Percentiles rank a stretch among this genome's conserved stretches.
phyloP scores from a whole-genome alignment of 495 filamentous ascomycete species.

The Trichoderma virens region DNA sequence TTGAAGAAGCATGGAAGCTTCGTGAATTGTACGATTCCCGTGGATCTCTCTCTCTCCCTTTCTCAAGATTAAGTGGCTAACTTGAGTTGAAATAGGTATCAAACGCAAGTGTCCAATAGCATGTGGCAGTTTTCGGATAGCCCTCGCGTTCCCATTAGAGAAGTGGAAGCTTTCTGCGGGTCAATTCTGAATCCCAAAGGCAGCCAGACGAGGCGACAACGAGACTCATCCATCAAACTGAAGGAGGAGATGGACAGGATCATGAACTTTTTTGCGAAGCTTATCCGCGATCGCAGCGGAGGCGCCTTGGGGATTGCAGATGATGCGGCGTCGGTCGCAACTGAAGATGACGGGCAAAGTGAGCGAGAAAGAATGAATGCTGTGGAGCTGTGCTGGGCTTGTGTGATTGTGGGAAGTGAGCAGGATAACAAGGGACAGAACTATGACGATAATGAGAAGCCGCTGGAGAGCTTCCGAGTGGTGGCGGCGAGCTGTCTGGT shows the following conservation, averaged over 20 bases:
- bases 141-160: constrained; percentile 48
- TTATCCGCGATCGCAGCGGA: constrained; percentile 22
- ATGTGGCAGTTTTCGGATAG: constrained; percentile 54
- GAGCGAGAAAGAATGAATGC: constrained; percentile 12
- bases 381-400: constrained; percentile 35
- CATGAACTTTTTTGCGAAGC: constrained; percentile 34
- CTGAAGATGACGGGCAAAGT: constrained; percentile 10
- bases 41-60: background rate
- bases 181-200: constrained; percentile 59
- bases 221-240: constrained; percentile 53
- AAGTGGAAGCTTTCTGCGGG: constrained; percentile 72
- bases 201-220: constrained; percentile 50
- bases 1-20: constrained; percentile 34
- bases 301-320: background rate
- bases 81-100: constrained; percentile 44
- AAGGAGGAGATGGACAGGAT: constrained; percentile 54
- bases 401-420: constrained; percentile 21
- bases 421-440: background rate
- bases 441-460: constrained; percentile 13
- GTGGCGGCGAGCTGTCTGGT: constrained; percentile 31
- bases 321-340: constrained; percentile 7
- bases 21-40: constrained; percentile 41
- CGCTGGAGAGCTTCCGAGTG: constrained; percentile 32
- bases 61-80: background rate
- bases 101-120: constrained; percentile 48